phyloP scores from a whole-genome alignment of 129 eudicot species.

The Escallonia rubra region DNA sequence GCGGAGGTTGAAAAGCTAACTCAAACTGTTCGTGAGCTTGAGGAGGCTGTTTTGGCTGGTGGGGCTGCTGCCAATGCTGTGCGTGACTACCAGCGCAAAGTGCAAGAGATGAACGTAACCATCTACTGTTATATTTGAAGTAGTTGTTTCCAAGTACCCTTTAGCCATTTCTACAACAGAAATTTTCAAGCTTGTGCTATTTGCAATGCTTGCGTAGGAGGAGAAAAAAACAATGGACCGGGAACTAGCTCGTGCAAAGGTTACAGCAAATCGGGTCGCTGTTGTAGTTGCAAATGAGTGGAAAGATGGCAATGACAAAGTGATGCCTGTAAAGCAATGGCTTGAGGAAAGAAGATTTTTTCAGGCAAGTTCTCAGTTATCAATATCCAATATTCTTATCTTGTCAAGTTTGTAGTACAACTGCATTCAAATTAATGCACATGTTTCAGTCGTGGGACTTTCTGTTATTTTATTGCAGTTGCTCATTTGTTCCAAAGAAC shows the following conservation, averaged over 20 bases:
- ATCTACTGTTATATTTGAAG: too few species aligned
- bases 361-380: slow-evolving; percentile 41
- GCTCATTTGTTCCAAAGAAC: slow-evolving; percentile 9
- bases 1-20: slow-evolving; percentile 94
- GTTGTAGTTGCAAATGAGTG: slow-evolving; percentile 94
- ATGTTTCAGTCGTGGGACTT: background rate
- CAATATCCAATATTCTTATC: background rate
- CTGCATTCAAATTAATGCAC: too few species aligned
- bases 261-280: slow-evolving; percentile 96
- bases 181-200: too few species aligned
- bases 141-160: too few species aligned
- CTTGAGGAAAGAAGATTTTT: slow-evolving; percentile 91
- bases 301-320: slow-evolving; percentile 95
- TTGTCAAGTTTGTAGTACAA: background rate
- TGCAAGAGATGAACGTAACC: slow-evolving; percentile 91
- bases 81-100: slow-evolving; percentile 90
- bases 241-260: slow-evolving; percentile 96
- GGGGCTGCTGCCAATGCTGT: slow-evolving; percentile 99
- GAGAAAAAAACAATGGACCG: slow-evolving; percentile 87
- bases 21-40: slow-evolving; percentile 89
- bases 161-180: too few species aligned
- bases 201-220: slow-evolving; percentile 3
- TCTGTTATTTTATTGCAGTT: slow-evolving; percentile 10
- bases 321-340: slow-evolving; percentile 98
- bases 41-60: slow-evolving; percentile 97